phyloP scores from a whole-genome alignment of 2,329 filamentous ascomycete species.

The Aureobasidium sp. region DNA sequence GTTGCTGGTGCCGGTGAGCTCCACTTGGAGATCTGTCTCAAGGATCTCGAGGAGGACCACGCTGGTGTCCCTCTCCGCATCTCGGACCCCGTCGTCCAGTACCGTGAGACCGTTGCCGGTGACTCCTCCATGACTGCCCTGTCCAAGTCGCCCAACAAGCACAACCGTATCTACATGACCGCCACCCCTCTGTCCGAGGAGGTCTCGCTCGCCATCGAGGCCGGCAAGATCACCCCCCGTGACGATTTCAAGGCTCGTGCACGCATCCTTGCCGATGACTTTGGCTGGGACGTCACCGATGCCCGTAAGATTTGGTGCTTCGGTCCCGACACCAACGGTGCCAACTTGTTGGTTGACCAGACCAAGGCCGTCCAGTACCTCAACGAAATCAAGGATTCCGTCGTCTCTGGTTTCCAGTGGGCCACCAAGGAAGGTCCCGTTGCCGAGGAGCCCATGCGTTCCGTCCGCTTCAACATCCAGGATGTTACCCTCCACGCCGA shows the following conservation, averaged over 20 bases:
- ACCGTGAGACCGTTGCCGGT: conserved; percentile 87
- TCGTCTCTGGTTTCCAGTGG: conserved; percentile 99
- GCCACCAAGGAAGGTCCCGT: conserved; percentile 95
- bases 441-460: conserved; percentile 97
- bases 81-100: conserved; percentile 96
- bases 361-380: conserved; percentile 99
- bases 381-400: conserved; percentile 99
- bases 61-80: conserved; percentile 96
- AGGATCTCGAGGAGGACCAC: conserved; percentile 99
- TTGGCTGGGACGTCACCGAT: conserved; percentile 99
- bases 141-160: conserved; percentile 99
- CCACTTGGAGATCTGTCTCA: conserved; percentile 99
- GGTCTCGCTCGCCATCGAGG: conserved; percentile 81
- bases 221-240: conserved; percentile 84
- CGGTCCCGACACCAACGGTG: conserved; percentile 92
- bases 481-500: conserved; percentile 99
- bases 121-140: conserved; percentile 92
- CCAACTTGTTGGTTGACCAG: conserved; percentile 98
- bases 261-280: conserved; percentile 90
- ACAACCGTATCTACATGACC: conserved; percentile 98
- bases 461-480: conserved; percentile 95
- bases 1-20: conserved; percentile 99
- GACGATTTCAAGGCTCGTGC: conserved; percentile 99
- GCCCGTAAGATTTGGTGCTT: conserved; percentile 99
- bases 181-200: conserved; percentile 90